Conservation (phyloP, 306 rosid genomes). For the Gastrolobium villosum region DNA sequence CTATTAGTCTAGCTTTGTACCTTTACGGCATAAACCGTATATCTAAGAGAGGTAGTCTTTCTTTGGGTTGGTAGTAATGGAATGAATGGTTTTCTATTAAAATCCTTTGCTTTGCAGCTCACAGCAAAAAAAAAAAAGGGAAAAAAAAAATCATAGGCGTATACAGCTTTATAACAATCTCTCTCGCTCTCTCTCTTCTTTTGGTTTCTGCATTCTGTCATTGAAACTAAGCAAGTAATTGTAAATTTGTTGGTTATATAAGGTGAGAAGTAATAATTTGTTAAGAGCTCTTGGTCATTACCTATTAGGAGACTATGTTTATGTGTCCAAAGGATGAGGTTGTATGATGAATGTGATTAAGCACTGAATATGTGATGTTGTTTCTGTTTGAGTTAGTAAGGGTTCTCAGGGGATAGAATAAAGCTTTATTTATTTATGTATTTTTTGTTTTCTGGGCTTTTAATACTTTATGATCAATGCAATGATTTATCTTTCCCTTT, state of each 20-base stretch:
- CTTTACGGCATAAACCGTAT: too few species aligned
- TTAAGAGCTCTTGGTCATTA: neutral
- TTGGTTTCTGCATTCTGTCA: neutral
- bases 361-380: neutral
- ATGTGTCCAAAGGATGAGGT: neutral
- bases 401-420: neutral
- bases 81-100: too few species aligned
- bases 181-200: too few species aligned
- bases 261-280: conserved; percentile 8
- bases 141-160: too few species aligned
- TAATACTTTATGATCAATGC: neutral
- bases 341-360: neutral
- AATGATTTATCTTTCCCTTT: neutral
- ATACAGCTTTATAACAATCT: too few species aligned
- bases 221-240: neutral
- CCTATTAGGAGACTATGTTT: neutral
- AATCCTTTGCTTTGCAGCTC: too few species aligned
- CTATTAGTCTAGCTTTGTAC: too few species aligned
- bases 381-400: neutral
- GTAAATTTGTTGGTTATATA: neutral
- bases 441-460: neutral
- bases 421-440: neutral
- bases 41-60: too few species aligned
- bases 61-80: too few species aligned
- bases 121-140: too few species aligned